Evolutionary conservation across 202 grass and related monocot species (phyloP).

Genomic region (Setaria viridis): DNA sequence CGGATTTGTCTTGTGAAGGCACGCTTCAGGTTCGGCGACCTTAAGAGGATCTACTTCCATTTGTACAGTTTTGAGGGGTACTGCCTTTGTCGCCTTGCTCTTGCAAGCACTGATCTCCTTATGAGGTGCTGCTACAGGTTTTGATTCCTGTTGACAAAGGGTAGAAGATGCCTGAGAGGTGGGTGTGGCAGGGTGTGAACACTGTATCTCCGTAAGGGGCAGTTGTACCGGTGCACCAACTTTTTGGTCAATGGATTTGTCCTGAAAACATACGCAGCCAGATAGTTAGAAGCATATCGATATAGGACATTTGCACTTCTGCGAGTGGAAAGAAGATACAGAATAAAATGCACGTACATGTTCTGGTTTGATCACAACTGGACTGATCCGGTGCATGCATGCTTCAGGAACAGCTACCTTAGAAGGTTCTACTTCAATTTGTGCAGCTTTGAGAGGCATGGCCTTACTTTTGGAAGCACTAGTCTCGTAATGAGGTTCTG

Average conservation of each 20-base stretch:
- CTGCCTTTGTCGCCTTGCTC: neutral
- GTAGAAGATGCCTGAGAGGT: neutral
- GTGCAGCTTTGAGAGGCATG: conserved; percentile 7
- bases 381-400: neutral
- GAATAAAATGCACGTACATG: conserved; percentile 50
- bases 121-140: conserved; percentile 7
- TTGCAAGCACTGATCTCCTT: conserved; percentile 2
- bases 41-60: neutral
- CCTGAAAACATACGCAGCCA: conserved; percentile 37
- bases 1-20: neutral
- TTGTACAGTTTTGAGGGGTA: conserved; percentile 2
- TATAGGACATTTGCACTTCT: conserved; percentile 1
- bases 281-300: neutral
- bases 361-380: conserved; percentile 31
- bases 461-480: conserved; percentile 2
- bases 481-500: neutral
- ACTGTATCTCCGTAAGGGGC: conserved; percentile 29
- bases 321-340: conserved; percentile 12
- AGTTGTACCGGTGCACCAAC: conserved; percentile 6
- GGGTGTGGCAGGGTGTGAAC: neutral
- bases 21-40: neutral
- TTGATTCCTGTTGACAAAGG: neutral
- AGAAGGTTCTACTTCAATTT: neutral
- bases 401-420: neutral
- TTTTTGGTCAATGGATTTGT: conserved; percentile 44